Percentiles rank a stretch among this genome's conserved stretches.
phyloP scores from a whole-genome alignment of 208 protist genomes.

The Acanthamoeba healyi region DNA sequence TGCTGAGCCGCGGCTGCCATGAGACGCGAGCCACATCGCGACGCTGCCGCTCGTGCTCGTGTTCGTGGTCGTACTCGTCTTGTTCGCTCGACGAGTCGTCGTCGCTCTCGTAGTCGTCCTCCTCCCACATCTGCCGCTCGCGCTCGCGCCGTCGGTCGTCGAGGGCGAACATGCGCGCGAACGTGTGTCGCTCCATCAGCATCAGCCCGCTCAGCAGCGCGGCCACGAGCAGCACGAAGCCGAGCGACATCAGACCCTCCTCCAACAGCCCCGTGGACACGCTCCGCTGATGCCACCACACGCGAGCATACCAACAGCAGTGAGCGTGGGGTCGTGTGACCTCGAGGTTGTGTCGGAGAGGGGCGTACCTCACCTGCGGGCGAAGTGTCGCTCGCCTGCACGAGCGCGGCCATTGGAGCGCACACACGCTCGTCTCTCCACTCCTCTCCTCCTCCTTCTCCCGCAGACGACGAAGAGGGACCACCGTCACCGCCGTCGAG shows the following conservation, averaged over 20 bases:
- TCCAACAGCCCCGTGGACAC: neutral
- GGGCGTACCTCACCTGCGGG: too few relatives aligned
- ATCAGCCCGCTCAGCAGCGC: neutral
- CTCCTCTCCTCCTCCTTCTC: too few relatives aligned
- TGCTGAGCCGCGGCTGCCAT: neutral
- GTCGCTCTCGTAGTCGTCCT: neutral
- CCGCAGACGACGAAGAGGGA: too few relatives aligned
- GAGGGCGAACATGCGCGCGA: neutral
- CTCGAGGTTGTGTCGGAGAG: too few relatives aligned
- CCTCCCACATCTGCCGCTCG: neutral
- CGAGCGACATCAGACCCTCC: constrained; percentile 38
- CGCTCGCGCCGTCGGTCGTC: constrained; percentile 24
- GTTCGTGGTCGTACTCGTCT: neutral
- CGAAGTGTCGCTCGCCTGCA: too few relatives aligned
- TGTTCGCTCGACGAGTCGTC: neutral
- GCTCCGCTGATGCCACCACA: neutral
- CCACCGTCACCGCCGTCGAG: too few relatives aligned
- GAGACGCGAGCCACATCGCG: neutral
- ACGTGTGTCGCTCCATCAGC: neutral
- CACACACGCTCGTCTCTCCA: too few relatives aligned
- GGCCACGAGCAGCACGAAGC: neutral
- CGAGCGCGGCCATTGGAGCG: too few relatives aligned
- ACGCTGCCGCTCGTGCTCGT: neutral
- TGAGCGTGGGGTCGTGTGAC: too few relatives aligned
- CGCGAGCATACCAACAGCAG: too few relatives aligned